These are phyloP conservation scores for Neophaeococcomyces aloes DNA, from an alignment of 2,329 filamentous ascomycete genomes.

Conservation along the genomic window DNA sequence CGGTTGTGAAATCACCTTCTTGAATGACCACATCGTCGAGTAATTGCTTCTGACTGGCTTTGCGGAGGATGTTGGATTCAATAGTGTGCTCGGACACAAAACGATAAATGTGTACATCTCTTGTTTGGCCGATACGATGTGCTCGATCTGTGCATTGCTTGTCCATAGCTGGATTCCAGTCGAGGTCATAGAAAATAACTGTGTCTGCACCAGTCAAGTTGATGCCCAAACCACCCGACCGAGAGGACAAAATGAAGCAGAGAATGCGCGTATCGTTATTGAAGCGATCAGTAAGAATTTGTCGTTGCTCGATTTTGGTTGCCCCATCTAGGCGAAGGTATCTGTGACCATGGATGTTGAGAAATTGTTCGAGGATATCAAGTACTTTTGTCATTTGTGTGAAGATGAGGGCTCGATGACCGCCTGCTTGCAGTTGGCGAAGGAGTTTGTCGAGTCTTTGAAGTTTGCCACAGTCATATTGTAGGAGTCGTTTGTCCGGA, in stretches of 20 bases:
- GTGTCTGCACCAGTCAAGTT: conserved; percentile 95
- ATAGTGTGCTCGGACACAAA: conserved; percentile 90
- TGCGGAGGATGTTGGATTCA: conserved; percentile 92
- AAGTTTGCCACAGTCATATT: conserved; percentile 96
- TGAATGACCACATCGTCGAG: conserved; percentile 97
- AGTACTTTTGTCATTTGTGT: conserved; percentile 99
- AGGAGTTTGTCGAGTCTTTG: conserved; percentile 80
- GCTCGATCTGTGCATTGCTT: conserved; percentile 97
- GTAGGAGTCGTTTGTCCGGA: conserved; percentile 86
- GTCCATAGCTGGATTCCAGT: conserved; percentile 99
- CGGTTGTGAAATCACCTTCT: conserved; percentile 93
- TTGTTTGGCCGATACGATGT: conserved; percentile 93
- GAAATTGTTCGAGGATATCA: conserved; percentile 92
- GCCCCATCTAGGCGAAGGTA: conserved; percentile 94
- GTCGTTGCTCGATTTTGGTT: conserved; percentile 89
- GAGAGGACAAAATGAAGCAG: conserved; percentile 88
- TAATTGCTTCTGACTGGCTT: conserved; percentile 95
- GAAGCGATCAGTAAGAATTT: conserved; percentile 92
- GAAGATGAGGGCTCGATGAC: conserved; percentile 92
- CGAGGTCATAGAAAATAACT: conserved; percentile 97
- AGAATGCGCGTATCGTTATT: conserved; percentile 88
- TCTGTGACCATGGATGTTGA: conserved; percentile 95
- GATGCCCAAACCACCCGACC: conserved; percentile 88
- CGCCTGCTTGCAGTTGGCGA: conserved; percentile 74
- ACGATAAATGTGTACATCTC: conserved; percentile 95